Evolutionary conservation across 805 yeast species (phyloP), one percentile per base, ranked within the genome.

Genomic region (Starmera amethionina): DNA sequence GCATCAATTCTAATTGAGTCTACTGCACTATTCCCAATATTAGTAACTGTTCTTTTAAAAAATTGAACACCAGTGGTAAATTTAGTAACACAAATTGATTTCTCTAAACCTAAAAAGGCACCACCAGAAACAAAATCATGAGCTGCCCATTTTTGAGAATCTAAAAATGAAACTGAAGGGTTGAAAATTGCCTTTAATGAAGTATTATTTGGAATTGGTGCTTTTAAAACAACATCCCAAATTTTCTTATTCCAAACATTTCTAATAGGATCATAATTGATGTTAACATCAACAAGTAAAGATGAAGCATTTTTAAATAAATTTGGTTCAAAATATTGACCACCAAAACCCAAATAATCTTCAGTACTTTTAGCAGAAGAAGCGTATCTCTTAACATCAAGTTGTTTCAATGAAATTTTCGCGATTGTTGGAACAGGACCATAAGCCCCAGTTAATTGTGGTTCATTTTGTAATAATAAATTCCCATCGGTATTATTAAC

Each of bases 301-400:
- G 64, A 58, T 51, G 77, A 82, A 0, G 82, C 82, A 32, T 75
- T 73, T 10, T 83, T 83, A 36, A 77, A 64, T 5, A 68, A 57
- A 52, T 79, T 79, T 45, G 63, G 61, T 45, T 70, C 64, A 3
- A 59, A 47, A 44, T 63, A 65, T 36, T 58, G 55, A 22, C 62
- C 41, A 15, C 58, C 60, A 29, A 61, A 42, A 7, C 63, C 46
- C 22, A 67, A 59, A 14, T 64, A 63, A 19, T 55, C 51, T 31
- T 60, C 64, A 8, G 59, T 50, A 30, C 63, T 62, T 9, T 56
- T 47, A 9, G 70, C 58, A 25, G 65, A 64, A 1, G 52, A 52
- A n/a, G 49, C 56, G 40, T 47, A 56, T 43, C 43, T 56, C 49
- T 48, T 63, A 13, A 49, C 25, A 13, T 56, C 50, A n/a, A 59